phyloP scores from a whole-genome alignment of 2,329 filamentous ascomycete genomes.

The Claviceps sp. region DNA sequence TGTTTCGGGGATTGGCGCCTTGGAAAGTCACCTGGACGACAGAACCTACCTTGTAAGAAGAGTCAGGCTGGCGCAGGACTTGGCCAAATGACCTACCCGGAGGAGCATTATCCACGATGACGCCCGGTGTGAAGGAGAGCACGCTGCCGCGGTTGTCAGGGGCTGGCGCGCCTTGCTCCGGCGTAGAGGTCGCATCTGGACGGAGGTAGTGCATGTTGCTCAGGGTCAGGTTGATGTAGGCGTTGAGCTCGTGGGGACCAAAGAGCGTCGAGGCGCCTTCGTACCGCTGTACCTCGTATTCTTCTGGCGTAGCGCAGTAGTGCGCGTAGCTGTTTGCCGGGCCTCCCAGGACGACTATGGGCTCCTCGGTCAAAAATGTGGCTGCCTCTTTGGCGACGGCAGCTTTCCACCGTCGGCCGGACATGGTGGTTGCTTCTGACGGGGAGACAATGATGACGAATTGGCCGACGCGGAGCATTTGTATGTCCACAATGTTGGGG shows the following conservation, averaged over 20 bases:
- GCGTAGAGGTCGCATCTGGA: constrained; percentile 22
- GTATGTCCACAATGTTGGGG: constrained; percentile 83
- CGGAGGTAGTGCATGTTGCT: constrained; percentile 34
- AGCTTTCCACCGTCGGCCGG: constrained; percentile 72
- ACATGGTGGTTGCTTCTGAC: constrained; percentile 86
- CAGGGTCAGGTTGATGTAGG: constrained; percentile 79
- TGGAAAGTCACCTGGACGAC: constrained; percentile 58
- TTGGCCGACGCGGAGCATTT: constrained; percentile 72
- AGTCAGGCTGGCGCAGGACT: constrained; percentile 39
- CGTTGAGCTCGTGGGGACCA: constrained; percentile 67
- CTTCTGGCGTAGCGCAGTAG: constrained; percentile 66
- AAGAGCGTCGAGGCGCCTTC: constrained; percentile 90
- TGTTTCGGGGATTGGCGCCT: constrained; percentile 81
- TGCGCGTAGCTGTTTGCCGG: constrained; percentile 86
- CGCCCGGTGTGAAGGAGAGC: constrained; percentile 66
- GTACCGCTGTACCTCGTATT: constrained; percentile 76
- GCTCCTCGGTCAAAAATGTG: constrained; percentile 34
- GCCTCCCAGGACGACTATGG: constrained; percentile 72
- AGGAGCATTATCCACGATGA: constrained; percentile 59
- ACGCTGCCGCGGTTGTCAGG: constrained; percentile 68
- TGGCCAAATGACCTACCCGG: constrained; percentile 58
- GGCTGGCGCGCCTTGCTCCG: constrained; percentile 45
- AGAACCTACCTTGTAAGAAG: constrained; percentile 46
- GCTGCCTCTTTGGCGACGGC: constrained; percentile 45
- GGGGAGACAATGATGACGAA: constrained; percentile 73